Percentiles rank a stretch among this genome's conserved stretches.
phyloP scores from a whole-genome alignment of 306 rosid species.

The Cotoneaster glaucophyllus region DNA sequence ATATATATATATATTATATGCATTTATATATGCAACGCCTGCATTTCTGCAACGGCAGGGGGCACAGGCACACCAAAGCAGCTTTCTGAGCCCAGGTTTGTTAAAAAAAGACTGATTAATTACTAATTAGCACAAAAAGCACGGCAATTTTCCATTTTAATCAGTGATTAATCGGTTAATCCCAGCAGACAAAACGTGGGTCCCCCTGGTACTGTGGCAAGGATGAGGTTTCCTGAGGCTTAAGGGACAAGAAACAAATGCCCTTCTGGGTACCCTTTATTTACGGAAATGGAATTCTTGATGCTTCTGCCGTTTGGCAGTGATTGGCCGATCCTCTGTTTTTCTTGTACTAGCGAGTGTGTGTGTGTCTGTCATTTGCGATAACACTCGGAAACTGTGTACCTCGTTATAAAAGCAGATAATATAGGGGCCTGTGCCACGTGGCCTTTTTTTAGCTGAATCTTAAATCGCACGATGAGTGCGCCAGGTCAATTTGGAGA shows the following conservation, averaged over 20 bases:
- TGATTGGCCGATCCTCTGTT: constrained; percentile 44
- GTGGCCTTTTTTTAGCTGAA: background rate
- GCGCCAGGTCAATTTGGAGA: background rate
- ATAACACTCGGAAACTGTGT: background rate
- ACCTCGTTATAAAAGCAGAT: background rate
- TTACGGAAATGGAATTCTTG: constrained; percentile 38
- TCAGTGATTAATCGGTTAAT: constrained; percentile 29
- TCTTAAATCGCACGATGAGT: background rate
- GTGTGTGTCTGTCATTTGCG: constrained; percentile 10
- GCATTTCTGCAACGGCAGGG: constrained; percentile 18
- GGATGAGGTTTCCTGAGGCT: constrained; percentile 26
- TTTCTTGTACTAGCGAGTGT: background rate
- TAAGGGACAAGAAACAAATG: constrained; percentile 7
- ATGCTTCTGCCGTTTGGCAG: constrained; percentile 5
- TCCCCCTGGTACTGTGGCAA: constrained; percentile 6
- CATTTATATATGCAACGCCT: background rate
- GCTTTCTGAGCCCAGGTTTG: constrained; percentile 17
- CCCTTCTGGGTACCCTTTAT: constrained; percentile 19
- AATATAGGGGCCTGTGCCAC: background rate
- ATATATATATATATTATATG: too few relatives aligned
- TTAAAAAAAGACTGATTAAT: background rate
- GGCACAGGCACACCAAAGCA: constrained; percentile 30
- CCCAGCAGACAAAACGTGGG: constrained; percentile 44
- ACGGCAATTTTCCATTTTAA: constrained; percentile 4
- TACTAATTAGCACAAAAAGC: background rate